Evolutionary conservation across 768 basidiomycete species (phyloP).

Genomic region (Pleurotus salmoneostramineus): DNA sequence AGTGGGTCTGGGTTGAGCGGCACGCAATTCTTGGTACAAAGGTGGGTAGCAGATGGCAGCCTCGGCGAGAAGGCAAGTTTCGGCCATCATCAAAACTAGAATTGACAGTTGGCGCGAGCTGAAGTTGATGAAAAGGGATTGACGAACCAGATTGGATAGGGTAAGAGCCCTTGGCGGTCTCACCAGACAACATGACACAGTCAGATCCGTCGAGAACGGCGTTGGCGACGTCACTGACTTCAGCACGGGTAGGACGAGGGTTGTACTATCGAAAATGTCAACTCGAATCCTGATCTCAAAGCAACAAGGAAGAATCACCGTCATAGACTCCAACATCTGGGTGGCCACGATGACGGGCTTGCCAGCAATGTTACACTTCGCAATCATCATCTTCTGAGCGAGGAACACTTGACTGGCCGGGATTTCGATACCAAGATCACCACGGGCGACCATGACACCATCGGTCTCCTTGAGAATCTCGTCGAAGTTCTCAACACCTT

Average conservation of each 20-base stretch:
- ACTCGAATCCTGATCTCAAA: too few relatives aligned
- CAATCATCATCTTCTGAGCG: constrained; percentile 99
- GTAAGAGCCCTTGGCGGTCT: constrained; percentile 97
- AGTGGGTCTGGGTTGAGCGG: constrained; percentile 81
- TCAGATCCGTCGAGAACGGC: constrained; percentile 98
- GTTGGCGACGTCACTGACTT: constrained; percentile 98
- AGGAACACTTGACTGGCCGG: constrained; percentile 99
- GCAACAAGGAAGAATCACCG: constrained; percentile 61
- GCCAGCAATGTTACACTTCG: constrained; percentile 96
- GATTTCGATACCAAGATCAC: constrained; percentile 99
- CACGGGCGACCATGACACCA: constrained; percentile 99
- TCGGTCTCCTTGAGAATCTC: constrained; percentile 94
- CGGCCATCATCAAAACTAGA: constrained; percentile 98
- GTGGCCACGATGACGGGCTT: constrained; percentile 99
- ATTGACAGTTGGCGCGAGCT: neutral
- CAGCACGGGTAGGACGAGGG: constrained; percentile 97
- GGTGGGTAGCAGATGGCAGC: constrained; percentile 93
- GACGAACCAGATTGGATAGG: constrained; percentile 87
- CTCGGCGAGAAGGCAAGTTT: constrained; percentile 97
- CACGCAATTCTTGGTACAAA: constrained; percentile 84
- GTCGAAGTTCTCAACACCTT: constrained; percentile 98
- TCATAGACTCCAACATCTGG: constrained; percentile 99
- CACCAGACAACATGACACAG: constrained; percentile 99
- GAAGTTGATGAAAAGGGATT: neutral
- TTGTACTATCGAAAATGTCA: constrained; percentile 65